phyloP scores from a whole-genome alignment of 179 eudicot genomes.

The Patellifolia procumbens region DNA sequence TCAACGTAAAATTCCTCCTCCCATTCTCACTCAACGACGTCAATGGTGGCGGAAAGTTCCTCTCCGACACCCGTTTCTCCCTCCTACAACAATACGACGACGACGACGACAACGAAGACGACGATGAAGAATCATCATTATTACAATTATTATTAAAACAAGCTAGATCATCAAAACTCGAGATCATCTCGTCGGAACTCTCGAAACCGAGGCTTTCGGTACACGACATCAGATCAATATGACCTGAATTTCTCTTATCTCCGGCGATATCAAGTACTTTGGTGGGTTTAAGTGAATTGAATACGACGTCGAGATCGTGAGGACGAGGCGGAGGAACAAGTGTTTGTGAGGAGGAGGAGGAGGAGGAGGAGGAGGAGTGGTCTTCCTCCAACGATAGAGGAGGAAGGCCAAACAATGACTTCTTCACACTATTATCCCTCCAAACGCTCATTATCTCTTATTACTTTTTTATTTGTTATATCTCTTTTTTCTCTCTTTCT shows the following conservation, averaged over 20 bases:
- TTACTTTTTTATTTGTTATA: background rate
- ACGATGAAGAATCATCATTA: background rate
- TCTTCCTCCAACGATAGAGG: slow-evolving; percentile 5
- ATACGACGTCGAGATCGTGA: background rate
- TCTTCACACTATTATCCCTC: slow-evolving; percentile 30
- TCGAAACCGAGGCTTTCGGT: slow-evolving; percentile 66
- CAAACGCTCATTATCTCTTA: slow-evolving; percentile 28
- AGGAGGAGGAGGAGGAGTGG: slow-evolving; percentile 24
- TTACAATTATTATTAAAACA: no score
- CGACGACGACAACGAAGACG: background rate
- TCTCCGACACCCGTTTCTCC: slow-evolving; percentile 11
- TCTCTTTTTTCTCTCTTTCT: background rate
- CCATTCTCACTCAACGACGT: slow-evolving; percentile 49
- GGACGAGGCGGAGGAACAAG: background rate
- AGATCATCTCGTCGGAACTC: slow-evolving; percentile 54
- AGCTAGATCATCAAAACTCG: slow-evolving; percentile 18
- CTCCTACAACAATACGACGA: background rate
- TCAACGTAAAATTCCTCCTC: slow-evolving; percentile 37
- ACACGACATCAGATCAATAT: slow-evolving; percentile 44
- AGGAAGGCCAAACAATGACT: slow-evolving; percentile 29
- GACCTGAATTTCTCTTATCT: background rate
- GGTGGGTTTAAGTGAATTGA: slow-evolving; percentile 15
- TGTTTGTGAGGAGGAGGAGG: slow-evolving; percentile 14
- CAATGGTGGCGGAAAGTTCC: slow-evolving; percentile 58
- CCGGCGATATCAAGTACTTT: background rate